Base-by-base conservation (phyloP, 208 protist species). In the Jaenimonas drosophilae region DNA sequence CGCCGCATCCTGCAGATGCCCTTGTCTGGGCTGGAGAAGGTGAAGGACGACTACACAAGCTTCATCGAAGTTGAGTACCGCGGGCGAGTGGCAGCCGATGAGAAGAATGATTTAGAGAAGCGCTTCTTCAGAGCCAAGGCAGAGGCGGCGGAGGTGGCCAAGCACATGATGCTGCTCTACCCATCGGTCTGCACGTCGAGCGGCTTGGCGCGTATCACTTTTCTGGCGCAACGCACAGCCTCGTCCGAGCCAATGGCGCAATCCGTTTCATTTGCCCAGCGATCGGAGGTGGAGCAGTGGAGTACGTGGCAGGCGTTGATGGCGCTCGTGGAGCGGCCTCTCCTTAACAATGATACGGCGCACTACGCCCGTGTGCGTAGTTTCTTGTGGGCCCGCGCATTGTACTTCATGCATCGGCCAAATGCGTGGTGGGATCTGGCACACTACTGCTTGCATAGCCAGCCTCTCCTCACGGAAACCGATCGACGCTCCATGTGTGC, bases 11-110 rank as follows among this genome's bases (percentile, higher is more conserved):
- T 93, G 20, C 57, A 73, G 34, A 85, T 70, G 25, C 84, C 84
- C 1, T 49, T 93, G 5, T 23, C 73, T 21, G 72, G 63, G 4
- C 48, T 89, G 7, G 70, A 86, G 6, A 65, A 75, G 19, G 51
- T 88, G 24, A 86, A 85, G 60, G 70, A 85, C 24, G 65, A 77
- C 23, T 93, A 82, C 50, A 80, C 89, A 28, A 47, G 52, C 11
- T 89, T 93, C 55, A 16, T 86, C n/a, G 55, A 55, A 1, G 34
- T 57, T 2, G 80, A 88, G 33, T 77, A 70, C 36, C 53, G 75
- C 41, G 74, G 69, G 2, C 62, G 71, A 20, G 44, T 82, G 16
- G 62, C 66, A 19, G 44, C 59, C 0, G 77, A 87, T 14, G 76
- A 85, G 47, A 67, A 71, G 51, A 54, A 49, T 6, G 64, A 74